Conservation (phyloP, 768 basidiomycete genomes). For the Tricholoma matsutake region DNA sequence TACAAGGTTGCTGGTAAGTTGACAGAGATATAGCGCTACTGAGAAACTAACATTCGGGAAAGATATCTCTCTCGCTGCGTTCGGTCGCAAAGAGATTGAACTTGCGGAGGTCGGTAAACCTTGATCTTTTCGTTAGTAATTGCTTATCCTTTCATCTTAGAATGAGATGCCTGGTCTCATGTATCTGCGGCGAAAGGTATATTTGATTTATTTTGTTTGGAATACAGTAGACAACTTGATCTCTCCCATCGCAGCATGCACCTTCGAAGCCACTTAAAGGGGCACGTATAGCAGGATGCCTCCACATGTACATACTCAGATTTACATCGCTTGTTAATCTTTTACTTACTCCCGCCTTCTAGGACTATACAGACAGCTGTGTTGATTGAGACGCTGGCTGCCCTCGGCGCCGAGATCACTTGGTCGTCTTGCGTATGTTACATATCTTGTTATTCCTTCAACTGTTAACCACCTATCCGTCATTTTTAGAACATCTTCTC, state of each 20-base stretch:
- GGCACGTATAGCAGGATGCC: conserved; percentile 95
- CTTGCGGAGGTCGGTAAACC: conserved; percentile 80
- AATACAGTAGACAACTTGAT: conserved; percentile 16
- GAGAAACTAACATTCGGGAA: conserved; percentile 11
- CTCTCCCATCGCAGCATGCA: conserved; percentile 56
- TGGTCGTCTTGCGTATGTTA: conserved; percentile 94
- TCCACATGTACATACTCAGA: conserved; percentile 77
- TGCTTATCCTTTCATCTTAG: conserved; percentile 34
- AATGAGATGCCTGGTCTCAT: conserved; percentile 96
- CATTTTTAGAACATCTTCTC: conserved; percentile 90
- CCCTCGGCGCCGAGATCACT: conserved; percentile 94
- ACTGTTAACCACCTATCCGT: not conserved
- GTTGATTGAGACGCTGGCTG: conserved; percentile 95
- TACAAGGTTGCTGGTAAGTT: conserved; percentile 86
- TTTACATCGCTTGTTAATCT: conserved; percentile 2
- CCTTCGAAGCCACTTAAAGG: conserved; percentile 84
- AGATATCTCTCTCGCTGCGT: conserved; percentile 97
- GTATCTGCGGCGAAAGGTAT: conserved; percentile 85
- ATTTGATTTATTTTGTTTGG: conserved; percentile 3
- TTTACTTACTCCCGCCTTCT: conserved; percentile 6
- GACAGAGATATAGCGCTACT: not conserved
- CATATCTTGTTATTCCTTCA: not conserved
- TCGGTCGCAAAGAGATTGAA: conserved; percentile 99
- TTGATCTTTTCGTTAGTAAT: conserved; percentile 7
- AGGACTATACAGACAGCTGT: conserved; percentile 99